Base-by-base conservation (phyloP, 2,329 filamentous ascomycete species). In the Scytalidium sp. region DNA sequence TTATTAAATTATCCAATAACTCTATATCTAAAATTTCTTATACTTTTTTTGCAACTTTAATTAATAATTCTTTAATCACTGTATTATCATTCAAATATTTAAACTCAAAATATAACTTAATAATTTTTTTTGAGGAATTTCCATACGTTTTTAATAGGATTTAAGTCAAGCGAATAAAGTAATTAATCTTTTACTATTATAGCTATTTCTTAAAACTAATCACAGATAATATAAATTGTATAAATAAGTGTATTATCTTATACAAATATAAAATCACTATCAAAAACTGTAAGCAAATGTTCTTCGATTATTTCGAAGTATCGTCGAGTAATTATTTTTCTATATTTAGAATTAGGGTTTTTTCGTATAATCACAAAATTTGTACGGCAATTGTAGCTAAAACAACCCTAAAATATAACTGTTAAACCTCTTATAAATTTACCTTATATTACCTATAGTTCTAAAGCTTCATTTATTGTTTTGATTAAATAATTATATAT, bases 181-280 rank as follows among this genome's bases (percentile, higher is more conserved):
- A 42, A 22, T 17, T 27, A 46, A 46, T 19, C 17, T 10, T 11
- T 8, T 8, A 40, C 22, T 11, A n/a, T 25, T 19, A 51, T 21
- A 25, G 32, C 15, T 15, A 20, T 49, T 7, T 55, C 42, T 41
- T 49, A 11, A 20, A 60, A 48, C 47, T 45, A 60, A 11, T 54
- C 23, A 15, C 19, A n/a, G 9, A 57, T 48, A 13, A 20, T 43
- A 21, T 47, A n/a, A 20, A 48, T 47, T n/a, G 45, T 60, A 51
- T 58, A 36, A 19, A 58, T 50, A 8, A 36, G 41, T 3, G 53
- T 41, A 32, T 59, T 58, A 47, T 60, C 55, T 25, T 59, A 45
- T 40, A 56, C 54, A 21, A 59, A 60, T 4, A 51, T 45, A 50
- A 49, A 49, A 11, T 42, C 43, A 5, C 23, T 9, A 23, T 44